Evolutionary conservation across 257 asterid genomes (phyloP).

Genomic region (Salvia rosmarinus): DNA sequence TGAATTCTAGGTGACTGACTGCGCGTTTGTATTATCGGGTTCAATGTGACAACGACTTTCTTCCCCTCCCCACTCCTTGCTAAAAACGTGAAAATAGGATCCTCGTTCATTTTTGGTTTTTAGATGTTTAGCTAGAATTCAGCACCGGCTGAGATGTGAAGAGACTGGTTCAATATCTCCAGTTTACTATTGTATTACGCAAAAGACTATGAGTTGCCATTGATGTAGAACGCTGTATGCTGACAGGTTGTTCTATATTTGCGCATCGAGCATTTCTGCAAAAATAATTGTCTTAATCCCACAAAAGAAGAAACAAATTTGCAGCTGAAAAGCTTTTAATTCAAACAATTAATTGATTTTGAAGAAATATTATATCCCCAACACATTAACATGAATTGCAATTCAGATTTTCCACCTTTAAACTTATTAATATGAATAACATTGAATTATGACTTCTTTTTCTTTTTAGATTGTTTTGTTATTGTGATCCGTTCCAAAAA

Average conservation of each 20-base stretch:
- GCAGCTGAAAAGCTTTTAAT: too few relatives aligned
- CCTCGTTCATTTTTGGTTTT: conserved; percentile 12
- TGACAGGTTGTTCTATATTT: too few relatives aligned
- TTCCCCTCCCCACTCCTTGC: not conserved
- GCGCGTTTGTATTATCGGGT: not conserved
- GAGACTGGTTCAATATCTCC: not conserved
- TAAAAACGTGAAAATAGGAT: not conserved
- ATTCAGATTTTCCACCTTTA: too few relatives aligned
- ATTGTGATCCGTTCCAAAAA: too few relatives aligned
- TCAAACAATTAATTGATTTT: too few relatives aligned
- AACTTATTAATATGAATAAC: too few relatives aligned
- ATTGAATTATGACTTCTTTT: too few relatives aligned
- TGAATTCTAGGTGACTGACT: not conserved
- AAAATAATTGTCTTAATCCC: not conserved
- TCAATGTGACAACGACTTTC: not conserved
- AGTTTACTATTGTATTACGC: not conserved
- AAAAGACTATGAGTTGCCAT: not conserved
- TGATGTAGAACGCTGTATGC: not conserved
- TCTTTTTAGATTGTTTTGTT: too few relatives aligned
- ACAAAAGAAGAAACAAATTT: not conserved
- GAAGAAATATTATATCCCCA: too few relatives aligned
- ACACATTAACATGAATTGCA: too few relatives aligned
- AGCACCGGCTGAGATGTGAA: not conserved
- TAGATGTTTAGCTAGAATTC: conserved; percentile 15
- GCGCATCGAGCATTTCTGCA: too few relatives aligned